These are phyloP conservation scores for Buxus sempervirens DNA, from an alignment of 164 flowering plant species.

Conservation along the genomic window DNA sequence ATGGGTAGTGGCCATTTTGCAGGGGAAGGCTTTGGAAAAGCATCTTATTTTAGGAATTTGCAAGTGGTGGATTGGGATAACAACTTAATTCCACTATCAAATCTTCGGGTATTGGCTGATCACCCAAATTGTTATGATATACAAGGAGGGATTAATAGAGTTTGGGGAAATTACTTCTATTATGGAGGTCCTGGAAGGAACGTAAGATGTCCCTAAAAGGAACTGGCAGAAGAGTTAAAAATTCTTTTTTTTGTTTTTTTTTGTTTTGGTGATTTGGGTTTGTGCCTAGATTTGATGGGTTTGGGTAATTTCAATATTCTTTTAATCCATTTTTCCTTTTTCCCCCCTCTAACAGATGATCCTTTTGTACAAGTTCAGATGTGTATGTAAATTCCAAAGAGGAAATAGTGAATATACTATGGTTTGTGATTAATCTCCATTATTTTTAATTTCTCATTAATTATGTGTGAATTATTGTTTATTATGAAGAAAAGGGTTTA, in stretches of 20 bases:
- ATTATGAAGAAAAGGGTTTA: not conserved
- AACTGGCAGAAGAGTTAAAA: constrained; percentile 11
- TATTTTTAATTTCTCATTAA: not conserved
- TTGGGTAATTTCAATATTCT: not conserved
- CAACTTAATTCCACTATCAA: constrained; percentile 62
- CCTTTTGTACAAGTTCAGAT: constrained; percentile 20
- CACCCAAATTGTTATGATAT: constrained; percentile 82
- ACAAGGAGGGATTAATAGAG: constrained; percentile 58
- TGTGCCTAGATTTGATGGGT: not conserved
- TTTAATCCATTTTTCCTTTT: constrained; percentile 5
- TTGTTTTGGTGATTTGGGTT: constrained; percentile 9
- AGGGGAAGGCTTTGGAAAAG: constrained; percentile 71
- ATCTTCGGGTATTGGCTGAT: constrained; percentile 67
- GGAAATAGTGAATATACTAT: constrained; percentile 34
- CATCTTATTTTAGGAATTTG: constrained; percentile 75
- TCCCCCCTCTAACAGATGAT: constrained; percentile 20
- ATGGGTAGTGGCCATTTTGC: constrained; percentile 97
- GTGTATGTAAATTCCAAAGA: constrained; percentile 30
- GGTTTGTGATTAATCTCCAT: constrained; percentile 18
- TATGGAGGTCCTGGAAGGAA: constrained; percentile 96
- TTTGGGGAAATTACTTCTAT: constrained; percentile 85
- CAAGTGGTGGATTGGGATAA: constrained; percentile 94
- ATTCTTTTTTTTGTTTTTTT: not conserved
- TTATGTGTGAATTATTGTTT: not conserved
- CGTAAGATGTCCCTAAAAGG: constrained; percentile 58